Evolutionary conservation across 305 asterid species (phyloP), one percentile per base, ranked within the genome.

Genomic region (Fraxinus platypoda): DNA sequence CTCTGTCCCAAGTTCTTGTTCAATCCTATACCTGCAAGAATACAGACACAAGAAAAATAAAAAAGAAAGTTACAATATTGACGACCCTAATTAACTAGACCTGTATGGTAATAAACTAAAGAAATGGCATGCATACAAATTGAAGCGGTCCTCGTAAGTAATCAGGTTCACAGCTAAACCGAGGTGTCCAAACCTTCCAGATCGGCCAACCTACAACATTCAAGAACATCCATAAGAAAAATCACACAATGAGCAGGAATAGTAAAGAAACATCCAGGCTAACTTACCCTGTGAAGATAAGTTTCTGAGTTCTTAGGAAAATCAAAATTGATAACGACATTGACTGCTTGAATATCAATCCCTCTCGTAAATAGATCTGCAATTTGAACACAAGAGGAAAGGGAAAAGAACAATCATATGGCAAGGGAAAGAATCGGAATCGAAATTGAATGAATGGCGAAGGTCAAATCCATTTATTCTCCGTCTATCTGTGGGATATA

Each of bases 151-250:
- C 88, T 95, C 99, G 54, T 87, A 95, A 80, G 99, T 95, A 82
- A 95, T 94, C 89, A 95, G 90, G 88, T 91, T 95, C 86, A 94
- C 97, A 13, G 98, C 99, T 80, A 95, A 90, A 28, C 98, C 99
- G 85, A 94, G 99, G 85, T 95, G 98, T 76, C 99, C 99, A 84
- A 94, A 95, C 85, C 99, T 89, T 79, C 99, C 99, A 19, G 98
- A 95, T 83, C 99, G 94, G 82, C 99, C 99, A 87, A 95, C 99
- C 99, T 95, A 80, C 75, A 79, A 79, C 64, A 75, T 37, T 57
- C 35, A 85, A 81, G 66, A 76, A 83, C 34, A 78, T 3, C 64
- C 38, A 68, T 54, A 49, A 81, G 83, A 78, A 59, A 59, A 49
- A 79, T 54, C 54, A 8, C 77, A 75, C 26, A 35, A 15, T 70